A percentile compares a stretch with the other conserved stretches of the same genome.
These are phyloP conservation scores for Penicillium bialowiezense DNA, from an alignment of 495 filamentous ascomycete genomes.

Conservation along the genomic window DNA sequence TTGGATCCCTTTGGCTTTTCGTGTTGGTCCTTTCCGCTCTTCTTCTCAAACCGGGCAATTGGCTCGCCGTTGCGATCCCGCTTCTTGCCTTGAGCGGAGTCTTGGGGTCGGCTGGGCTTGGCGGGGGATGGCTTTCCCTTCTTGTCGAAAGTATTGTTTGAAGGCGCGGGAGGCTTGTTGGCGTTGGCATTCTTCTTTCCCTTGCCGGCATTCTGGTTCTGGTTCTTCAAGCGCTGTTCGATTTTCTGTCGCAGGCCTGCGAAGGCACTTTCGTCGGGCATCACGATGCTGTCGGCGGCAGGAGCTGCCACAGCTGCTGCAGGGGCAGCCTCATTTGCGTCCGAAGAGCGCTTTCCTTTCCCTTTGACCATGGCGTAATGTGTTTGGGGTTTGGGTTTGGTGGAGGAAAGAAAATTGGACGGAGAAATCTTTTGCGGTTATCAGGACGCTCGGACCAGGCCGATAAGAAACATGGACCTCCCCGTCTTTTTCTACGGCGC, in stretches of 20 bases:
- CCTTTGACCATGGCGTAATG: constrained; percentile 35
- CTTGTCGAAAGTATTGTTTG: constrained; percentile 17
- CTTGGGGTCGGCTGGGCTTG: constrained; percentile 28
- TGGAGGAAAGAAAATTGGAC: constrained; percentile 23
- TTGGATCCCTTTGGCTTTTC: constrained; percentile 18
- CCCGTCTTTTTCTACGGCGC: no score
- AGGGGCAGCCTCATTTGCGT: constrained; percentile 23
- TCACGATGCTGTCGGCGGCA: constrained; percentile 22
- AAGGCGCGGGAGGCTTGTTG: constrained; percentile 21
- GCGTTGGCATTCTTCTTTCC: constrained; percentile 51
- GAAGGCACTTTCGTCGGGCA: constrained; percentile 59
- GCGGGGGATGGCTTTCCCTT: constrained; percentile 27
- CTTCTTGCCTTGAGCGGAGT: constrained; percentile 41
- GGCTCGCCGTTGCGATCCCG: constrained; percentile 51
- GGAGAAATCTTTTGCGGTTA: constrained; percentile 36
- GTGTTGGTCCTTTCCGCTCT: constrained; percentile 24
- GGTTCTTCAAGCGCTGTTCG: constrained; percentile 50
- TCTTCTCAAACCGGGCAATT: constrained; percentile 36
- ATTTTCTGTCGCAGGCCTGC: constrained; percentile 63
- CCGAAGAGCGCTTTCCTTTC: constrained; percentile 40
- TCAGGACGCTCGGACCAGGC: constrained; percentile 30
- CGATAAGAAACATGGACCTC: constrained; percentile 23
- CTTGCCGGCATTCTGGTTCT: constrained; percentile 43
- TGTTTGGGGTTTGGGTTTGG: constrained; percentile 15
- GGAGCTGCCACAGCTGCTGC: constrained; percentile 17